Evolutionary conservation across 2,329 filamentous ascomycete species (phyloP), one percentile per base, ranked within the genome.

Genomic region (Cladorrhinum sp.): DNA sequence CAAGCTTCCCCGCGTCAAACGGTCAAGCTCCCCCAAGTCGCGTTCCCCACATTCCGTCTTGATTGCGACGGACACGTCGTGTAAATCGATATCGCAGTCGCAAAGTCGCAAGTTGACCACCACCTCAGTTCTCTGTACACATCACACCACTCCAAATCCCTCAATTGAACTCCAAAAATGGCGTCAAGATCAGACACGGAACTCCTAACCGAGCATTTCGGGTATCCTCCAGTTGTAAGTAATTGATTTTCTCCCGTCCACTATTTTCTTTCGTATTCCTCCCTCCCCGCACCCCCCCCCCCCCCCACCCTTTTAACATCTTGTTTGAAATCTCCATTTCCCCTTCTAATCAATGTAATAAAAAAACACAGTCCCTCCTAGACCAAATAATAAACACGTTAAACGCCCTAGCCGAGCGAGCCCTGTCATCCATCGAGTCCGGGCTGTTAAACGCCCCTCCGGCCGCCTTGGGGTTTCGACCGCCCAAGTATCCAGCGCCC

Each of bases 341-440:
- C n/a, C n/a, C n/a, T n/a, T n/a, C n/a, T n/a, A n/a, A n/a, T n/a
- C n/a, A n/a, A n/a, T n/a, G n/a, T n/a, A n/a, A n/a, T n/a, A 32
- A 32, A 32, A 32, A 32, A 27, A 25, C 49, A 24, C 70, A 96
- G 93, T 90, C 90, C 63, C 85, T 99, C 48, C 89, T 99, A 71
- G 95, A 99, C 84, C 93, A 98, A 77, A 93, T 98, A 69, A 96
- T 98, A 79, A 97, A 98, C 80, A 90, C 89, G 58, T 87, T 97
- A 75, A 99, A 98, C 79, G 91, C 93, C 70, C 85, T 97, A 69
- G 89, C 95, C 70, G 95, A 96, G 76, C 89, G 89, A 74, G 93
- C 92, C 57, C 87, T 96, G 70, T 91, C 91, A 70, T 91, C 90
- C 62, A 87, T 98, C 66, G 95, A 98, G 75, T 85, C 86, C 58